Base-by-base conservation (phyloP, 2,329 filamentous ascomycete species). In the Parasarocladium wereldwijsianum region DNA sequence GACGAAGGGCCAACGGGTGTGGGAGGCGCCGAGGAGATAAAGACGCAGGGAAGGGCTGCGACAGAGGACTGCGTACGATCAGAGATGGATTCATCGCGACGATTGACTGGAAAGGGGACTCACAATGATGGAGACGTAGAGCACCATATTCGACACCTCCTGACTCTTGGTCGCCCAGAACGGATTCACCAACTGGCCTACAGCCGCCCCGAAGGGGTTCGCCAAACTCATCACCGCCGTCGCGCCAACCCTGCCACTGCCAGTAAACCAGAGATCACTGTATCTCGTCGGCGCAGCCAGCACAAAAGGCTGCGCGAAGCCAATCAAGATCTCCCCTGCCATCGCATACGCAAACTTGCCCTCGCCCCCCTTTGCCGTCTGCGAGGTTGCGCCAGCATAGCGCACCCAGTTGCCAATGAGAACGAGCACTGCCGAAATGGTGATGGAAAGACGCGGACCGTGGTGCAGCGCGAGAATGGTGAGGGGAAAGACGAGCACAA, bases 201-300 rank as follows among this genome's bases (percentile, higher is more conserved):
- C 57, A 6, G 87, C 87, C 14, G 80, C 86, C 10, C 87, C 87
- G 30, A 96, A 67, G 0, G 87, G 87, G 51, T 94, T 96, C 4
- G 87, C 83, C 34, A 96, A 57, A 36, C 76, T 86, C 14, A 78
- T 76, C 20, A 93, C 46, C 1, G 87, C 90, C 1, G 87, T 96
- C 12, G 87, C 87, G 32, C 79, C 77, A 9, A 93, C 81, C 32
- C 90, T 72, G 6, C 86, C 87, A 8, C 64, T 60, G 43, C 80
- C 76, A 2, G 83, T 86, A 55, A 96, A 96, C 90, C 90, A 96
- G 35, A 93, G 60, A 49, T 94, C 86, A 32, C 82, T 90, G 54
- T 93, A 98, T 37, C 83, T 66, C 1, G 90, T 87, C 1, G 90
- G 87, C 1, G 87, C 84, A 6, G 79, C 75, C 8, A 96, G 70